phyloP scores from a whole-genome alignment of 2,329 filamentous ascomycete species.

The Chaetoscypha palmicola region DNA sequence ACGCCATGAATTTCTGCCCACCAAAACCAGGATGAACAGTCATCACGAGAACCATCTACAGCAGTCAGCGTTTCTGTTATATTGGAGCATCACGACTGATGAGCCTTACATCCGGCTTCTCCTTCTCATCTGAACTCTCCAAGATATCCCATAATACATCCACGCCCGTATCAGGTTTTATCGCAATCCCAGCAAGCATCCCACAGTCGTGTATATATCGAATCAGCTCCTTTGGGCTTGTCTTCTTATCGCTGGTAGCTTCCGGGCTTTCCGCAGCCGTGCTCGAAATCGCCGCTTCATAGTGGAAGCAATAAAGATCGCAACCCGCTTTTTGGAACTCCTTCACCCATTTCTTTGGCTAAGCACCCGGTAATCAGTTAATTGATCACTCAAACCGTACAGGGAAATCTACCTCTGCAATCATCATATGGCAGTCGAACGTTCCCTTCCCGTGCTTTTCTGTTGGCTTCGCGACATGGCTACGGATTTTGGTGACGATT shows the following conservation, averaged over 20 bases:
- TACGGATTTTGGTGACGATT: slow-evolving; percentile 88
- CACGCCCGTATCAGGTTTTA: slow-evolving; percentile 87
- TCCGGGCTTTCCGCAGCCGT: slow-evolving; percentile 77
- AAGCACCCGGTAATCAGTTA: slow-evolving; percentile 7
- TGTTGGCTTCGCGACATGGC: slow-evolving; percentile 71
- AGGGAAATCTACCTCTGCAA: slow-evolving; percentile 65
- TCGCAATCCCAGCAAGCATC: slow-evolving; percentile 86
- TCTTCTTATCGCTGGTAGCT: slow-evolving; percentile 60
- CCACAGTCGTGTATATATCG: slow-evolving; percentile 83
- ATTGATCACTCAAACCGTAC: too few relatives aligned
- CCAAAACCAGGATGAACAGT: slow-evolving; percentile 97
- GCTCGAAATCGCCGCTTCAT: slow-evolving; percentile 83
- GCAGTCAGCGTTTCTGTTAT: slow-evolving; percentile 10
- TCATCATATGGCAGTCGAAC: slow-evolving; percentile 99
- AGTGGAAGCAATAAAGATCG: slow-evolving; percentile 99
- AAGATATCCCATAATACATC: slow-evolving; percentile 90
- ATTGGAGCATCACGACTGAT: background rate
- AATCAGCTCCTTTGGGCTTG: slow-evolving; percentile 77
- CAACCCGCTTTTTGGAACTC: slow-evolving; percentile 91
- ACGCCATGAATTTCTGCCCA: slow-evolving; percentile 97
- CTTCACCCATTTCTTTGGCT: slow-evolving; percentile 98
- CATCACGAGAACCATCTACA: slow-evolving; percentile 96
- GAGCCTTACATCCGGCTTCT: slow-evolving; percentile 78
- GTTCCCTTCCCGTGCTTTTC: slow-evolving; percentile 72
- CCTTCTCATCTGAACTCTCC: slow-evolving; percentile 62